A percentile compares a stretch with the other conserved stretches of the same genome.
phyloP scores from a whole-genome alignment of 2,329 filamentous ascomycete species.

The Fusarium dlaminii region DNA sequence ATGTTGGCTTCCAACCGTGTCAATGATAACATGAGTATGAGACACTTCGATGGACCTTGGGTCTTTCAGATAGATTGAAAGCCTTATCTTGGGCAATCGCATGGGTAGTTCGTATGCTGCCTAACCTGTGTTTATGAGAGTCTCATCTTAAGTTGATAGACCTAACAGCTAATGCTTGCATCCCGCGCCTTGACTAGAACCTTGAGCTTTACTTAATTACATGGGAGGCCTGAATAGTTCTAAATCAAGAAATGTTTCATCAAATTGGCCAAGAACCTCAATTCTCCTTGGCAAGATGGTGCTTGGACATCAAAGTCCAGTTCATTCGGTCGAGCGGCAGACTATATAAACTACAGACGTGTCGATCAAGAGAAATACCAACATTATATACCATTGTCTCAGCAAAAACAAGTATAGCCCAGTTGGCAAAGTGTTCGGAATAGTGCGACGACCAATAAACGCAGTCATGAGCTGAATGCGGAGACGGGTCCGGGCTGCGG shows the following conservation, averaged over 20 bases:
- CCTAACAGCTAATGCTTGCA: too few species aligned
- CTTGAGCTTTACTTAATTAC: too few species aligned
- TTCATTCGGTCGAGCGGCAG: conserved; percentile 5
- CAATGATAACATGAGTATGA: background rate
- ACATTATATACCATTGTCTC: background rate
- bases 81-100: too few species aligned
- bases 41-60: fast-evolving
- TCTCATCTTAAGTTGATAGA: too few species aligned
- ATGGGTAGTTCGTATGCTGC: too few species aligned
- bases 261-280: background rate
- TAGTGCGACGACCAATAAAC: background rate
- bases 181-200: too few species aligned
- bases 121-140: too few species aligned
- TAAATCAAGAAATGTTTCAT: background rate
- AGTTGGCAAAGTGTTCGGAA: background rate
- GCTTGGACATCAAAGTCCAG: background rate
- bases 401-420: too few species aligned
- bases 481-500: conserved; percentile 15
- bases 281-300: background rate
- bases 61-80: too few species aligned
- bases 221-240: background rate
- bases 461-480: background rate
- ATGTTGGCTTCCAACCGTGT: background rate
- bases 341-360: background rate
- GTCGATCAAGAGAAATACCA: background rate